phyloP scores from a whole-genome alignment of 805 yeast species.

The Metschnikowia koreensis region DNA sequence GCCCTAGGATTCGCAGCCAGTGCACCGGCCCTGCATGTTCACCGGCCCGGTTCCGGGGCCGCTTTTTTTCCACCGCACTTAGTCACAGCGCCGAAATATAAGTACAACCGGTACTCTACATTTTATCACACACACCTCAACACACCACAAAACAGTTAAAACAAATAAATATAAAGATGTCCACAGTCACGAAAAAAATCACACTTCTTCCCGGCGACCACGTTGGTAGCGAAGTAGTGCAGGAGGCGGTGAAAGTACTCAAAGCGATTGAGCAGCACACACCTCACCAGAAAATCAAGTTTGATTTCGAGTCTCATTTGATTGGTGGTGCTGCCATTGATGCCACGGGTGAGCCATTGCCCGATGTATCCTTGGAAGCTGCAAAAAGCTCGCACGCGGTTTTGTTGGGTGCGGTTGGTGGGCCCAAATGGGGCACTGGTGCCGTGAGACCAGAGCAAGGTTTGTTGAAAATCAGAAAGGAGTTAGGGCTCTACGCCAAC shows the following conservation, averaged over 20 bases:
- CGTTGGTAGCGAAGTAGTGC: conserved; percentile 87
- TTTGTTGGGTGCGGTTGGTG: conserved; percentile 97
- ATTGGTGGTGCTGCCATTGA: conserved; percentile 99
- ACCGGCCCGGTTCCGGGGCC: conserved; percentile 9
- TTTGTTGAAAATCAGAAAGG: conserved; percentile 88
- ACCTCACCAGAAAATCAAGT: conserved; percentile 47
- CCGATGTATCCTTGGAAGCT: conserved; percentile 79
- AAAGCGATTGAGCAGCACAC: conserved; percentile 62
- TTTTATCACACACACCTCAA: background rate
- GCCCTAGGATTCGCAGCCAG: background rate
- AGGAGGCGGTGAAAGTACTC: conserved; percentile 89
- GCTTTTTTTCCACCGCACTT: background rate
- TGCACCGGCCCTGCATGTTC: background rate
- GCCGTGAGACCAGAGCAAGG: conserved; percentile 97
- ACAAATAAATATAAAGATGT: conserved; percentile 14
- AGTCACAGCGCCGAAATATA: background rate
- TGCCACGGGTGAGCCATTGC: conserved; percentile 89
- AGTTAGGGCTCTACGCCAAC: conserved; percentile 90
- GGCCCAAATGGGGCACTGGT: conserved; percentile 99
- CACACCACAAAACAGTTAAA: background rate
- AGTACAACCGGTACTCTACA: background rate
- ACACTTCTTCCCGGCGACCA: conserved; percentile 96
- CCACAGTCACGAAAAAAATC: conserved; percentile 53
- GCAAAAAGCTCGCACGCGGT: conserved; percentile 90
- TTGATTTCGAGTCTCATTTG: conserved; percentile 77